Percentiles rank a stretch among this genome's conserved stretches.
Evolutionary conservation across 202 grass and related monocot species (phyloP).

Genomic region (Saccharum hybrid): DNA sequence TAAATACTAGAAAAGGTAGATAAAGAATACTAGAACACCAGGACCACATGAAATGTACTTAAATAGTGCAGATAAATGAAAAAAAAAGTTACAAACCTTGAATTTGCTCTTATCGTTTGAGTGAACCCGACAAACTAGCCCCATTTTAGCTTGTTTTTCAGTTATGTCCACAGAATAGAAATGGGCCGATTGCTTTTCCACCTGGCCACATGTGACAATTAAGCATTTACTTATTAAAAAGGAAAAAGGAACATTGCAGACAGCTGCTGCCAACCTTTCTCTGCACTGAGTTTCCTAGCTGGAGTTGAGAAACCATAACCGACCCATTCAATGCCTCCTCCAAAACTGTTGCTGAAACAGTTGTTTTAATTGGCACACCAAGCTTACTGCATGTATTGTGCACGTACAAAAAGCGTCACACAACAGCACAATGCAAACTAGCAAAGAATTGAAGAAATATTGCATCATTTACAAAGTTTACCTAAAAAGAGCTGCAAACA

Average conservation of each 20-base stretch:
- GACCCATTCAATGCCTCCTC: conserved; percentile 95
- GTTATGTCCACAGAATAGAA: conserved; percentile 96
- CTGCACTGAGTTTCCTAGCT: conserved; percentile 66
- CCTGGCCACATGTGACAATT: conserved; percentile 58
- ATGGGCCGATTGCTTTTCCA: conserved; percentile 97
- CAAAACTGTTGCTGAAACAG: conserved; percentile 92
- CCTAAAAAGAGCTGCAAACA: conserved; percentile 99
- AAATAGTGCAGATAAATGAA: not conserved
- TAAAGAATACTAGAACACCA: not conserved
- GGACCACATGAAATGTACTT: not conserved
- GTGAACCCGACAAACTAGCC: conserved; percentile 86
- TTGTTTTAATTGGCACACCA: conserved; percentile 97
- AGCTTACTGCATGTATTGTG: conserved; percentile 68
- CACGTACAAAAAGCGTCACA: not conserved
- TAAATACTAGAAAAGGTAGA: conserved; percentile 9
- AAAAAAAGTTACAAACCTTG: conserved; percentile 57
- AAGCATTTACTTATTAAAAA: conserved; percentile 30
- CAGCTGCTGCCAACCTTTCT: conserved; percentile 70
- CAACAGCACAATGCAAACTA: conserved; percentile 11
- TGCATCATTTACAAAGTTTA: conserved; percentile 30
- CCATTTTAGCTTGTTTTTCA: conserved; percentile 74
- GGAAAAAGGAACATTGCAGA: conserved; percentile 33
- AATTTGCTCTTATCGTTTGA: conserved; percentile 97
- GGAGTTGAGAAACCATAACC: conserved; percentile 75
- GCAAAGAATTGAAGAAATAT: conserved; percentile 15